Base-by-base conservation (phyloP, 2,329 filamentous ascomycete species). In the Pseudopithomyces chartarum region DNA sequence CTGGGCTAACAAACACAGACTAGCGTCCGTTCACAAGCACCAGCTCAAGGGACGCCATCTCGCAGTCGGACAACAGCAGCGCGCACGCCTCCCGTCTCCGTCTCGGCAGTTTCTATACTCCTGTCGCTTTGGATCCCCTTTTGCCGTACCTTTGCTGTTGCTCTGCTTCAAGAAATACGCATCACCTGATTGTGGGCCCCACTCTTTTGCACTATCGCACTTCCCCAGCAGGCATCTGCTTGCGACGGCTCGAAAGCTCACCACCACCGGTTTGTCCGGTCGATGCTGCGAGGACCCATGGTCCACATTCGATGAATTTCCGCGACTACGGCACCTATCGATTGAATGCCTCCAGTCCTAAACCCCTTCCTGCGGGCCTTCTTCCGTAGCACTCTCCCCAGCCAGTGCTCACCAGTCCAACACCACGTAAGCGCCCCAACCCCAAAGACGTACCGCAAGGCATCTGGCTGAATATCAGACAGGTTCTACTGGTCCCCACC, bases 281-380 rank as follows among this genome's bases (percentile, higher is more conserved):
- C 54, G 32, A 47, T 6, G 47, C 53, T 54, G 58, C 63, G 61
- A 64, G 67, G 61, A 59, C 69, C 54, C 60, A 73, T 73, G 71
- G 61, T 60, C 68, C 59, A 58, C 61, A 56, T 62, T 56, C 59
- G 56, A 61, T 56, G 56, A 62, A 52, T 45, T 39, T 40, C 49
- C 49, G 46, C 61, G 53, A 60, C 61, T 43, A 44, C 52, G 53
- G 39, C 54, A 69, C 42, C 70, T 73, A 70, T 76, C 74, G 80
- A 79, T 82, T 90, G 89, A 87, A 97, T 97, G 93, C 93, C 93
- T 89, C 92, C 95, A 82, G 70, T 73, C 62, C 85, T 98, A 88
- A 99, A 99, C 81, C 95, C 95, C 78, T 98, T 97, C 81, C 85
- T 99, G 79, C 89, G 91, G 84, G 92, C 94, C 84, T 98, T 99